Conservation (phyloP, 1,284 basidiomycete species). For the Boletus smithii region DNA sequence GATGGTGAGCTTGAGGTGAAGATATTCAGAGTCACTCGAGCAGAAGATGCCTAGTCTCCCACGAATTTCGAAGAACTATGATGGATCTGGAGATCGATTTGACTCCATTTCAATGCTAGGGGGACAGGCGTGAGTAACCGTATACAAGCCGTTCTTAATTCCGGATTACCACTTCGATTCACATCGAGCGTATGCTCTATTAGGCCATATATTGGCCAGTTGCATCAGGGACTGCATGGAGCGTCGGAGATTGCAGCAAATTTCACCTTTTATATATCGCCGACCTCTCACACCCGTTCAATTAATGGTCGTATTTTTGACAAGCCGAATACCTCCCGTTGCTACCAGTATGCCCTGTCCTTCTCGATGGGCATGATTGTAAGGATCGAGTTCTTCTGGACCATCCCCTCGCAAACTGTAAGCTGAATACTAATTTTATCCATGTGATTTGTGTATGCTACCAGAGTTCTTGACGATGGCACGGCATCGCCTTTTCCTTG, state of each 20-base stretch:
- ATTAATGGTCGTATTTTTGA: constrained; percentile 1
- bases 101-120: constrained; percentile 5
- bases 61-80: constrained; percentile 31
- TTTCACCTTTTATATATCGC: constrained; percentile 4
- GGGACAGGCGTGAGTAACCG: constrained; percentile 1
- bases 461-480: not conserved
- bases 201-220: constrained; percentile 1
- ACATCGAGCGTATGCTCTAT: constrained; percentile 5
- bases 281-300: not conserved
- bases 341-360: not conserved
- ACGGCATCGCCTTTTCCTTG: constrained; percentile 6
- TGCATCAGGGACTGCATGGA: constrained; percentile 2
- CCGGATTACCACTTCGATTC: constrained; percentile 10
- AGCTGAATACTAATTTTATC: constrained; percentile 2
- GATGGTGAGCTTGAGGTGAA: constrained; percentile 36
- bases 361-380: not conserved
- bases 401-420: not conserved
- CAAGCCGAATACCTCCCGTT: constrained; percentile 1
- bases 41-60: constrained; percentile 2
- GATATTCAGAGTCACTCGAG: constrained; percentile 36
- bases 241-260: constrained; percentile 2
- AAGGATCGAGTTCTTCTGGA: constrained; percentile 2
- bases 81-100: constrained; percentile 48
- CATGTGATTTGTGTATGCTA: too few species aligned
- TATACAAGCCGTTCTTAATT: constrained; percentile 6